phyloP scores from a whole-genome alignment of 495 filamentous ascomycete genomes.

The Hyaloscypha finlandica region DNA sequence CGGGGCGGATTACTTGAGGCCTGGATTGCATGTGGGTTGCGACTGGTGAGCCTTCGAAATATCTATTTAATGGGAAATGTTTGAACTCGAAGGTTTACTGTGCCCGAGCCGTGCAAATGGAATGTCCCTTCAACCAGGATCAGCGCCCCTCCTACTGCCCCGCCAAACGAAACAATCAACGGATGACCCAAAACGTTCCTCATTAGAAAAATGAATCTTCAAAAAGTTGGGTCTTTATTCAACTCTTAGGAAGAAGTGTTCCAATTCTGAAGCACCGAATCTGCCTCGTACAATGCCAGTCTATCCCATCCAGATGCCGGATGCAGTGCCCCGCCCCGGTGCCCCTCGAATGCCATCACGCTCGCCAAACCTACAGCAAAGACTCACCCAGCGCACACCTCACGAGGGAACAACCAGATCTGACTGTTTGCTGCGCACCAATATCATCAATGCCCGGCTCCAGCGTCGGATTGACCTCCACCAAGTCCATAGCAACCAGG shows the following conservation, averaged over 20 bases:
- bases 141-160: too few relatives aligned
- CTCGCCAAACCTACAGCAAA: constrained; percentile 55
- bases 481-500: constrained; percentile 89
- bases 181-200: too few relatives aligned
- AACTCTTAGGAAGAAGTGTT: too few relatives aligned
- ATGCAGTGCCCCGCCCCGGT: constrained; percentile 1
- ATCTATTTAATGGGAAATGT: too few relatives aligned
- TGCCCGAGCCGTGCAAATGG: too few relatives aligned
- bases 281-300: neutral
- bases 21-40: neutral
- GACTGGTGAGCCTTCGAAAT: neutral
- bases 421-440: constrained; percentile 84
- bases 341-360: too few relatives aligned
- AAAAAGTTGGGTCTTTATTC: too few relatives aligned
- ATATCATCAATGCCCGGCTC: constrained; percentile 56
- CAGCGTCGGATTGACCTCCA: constrained; percentile 91
- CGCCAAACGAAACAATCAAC: too few relatives aligned
- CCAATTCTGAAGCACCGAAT: too few relatives aligned
- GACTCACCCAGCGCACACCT: constrained; percentile 91
- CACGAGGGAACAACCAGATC: constrained; percentile 87
- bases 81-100: too few relatives aligned
- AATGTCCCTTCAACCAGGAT: too few relatives aligned
- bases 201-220: too few relatives aligned
- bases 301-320: neutral
- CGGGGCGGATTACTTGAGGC: neutral